A percentile compares a stretch with the other conserved stretches of the same genome.
phyloP scores from a whole-genome alignment of 129 eudicot genomes.

The Silybum marianum region DNA sequence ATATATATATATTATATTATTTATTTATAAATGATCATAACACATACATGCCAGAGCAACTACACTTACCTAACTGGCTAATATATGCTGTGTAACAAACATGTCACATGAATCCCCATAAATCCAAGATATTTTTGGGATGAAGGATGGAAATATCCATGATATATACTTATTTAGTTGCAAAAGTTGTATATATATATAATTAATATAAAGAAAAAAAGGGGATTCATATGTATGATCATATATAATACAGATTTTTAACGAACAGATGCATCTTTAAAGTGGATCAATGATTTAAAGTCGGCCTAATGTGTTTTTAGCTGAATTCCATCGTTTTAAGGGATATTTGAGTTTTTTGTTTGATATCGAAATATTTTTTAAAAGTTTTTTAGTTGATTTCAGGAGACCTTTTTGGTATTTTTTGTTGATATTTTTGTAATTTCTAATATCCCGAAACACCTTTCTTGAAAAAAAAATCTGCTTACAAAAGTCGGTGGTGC shows the following conservation, averaged over 20 bases:
- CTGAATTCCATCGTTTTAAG: neutral
- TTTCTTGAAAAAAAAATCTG: too few relatives aligned
- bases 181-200: neutral
- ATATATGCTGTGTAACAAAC: constrained; percentile 40
- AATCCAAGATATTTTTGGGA: constrained; percentile 16
- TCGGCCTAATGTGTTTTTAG: neutral
- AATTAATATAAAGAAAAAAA: neutral
- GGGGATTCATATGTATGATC: neutral
- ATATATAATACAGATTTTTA: neutral
- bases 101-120: constrained; percentile 50
- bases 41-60: constrained; percentile 38
- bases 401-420: too few relatives aligned
- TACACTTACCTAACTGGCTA: constrained; percentile 35
- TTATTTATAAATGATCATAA: constrained; percentile 22
- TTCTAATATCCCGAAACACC: too few relatives aligned
- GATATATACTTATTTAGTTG: neutral
- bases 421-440: too few relatives aligned
- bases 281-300: too few relatives aligned
- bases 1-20: neutral
- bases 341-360: neutral
- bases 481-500: neutral
- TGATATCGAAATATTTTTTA: too few relatives aligned
- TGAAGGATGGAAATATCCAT: neutral
- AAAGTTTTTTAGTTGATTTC: too few relatives aligned
- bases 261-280: neutral